Base-by-base conservation (phyloP, 768 basidiomycete species). In the Mycena kentingensis region DNA sequence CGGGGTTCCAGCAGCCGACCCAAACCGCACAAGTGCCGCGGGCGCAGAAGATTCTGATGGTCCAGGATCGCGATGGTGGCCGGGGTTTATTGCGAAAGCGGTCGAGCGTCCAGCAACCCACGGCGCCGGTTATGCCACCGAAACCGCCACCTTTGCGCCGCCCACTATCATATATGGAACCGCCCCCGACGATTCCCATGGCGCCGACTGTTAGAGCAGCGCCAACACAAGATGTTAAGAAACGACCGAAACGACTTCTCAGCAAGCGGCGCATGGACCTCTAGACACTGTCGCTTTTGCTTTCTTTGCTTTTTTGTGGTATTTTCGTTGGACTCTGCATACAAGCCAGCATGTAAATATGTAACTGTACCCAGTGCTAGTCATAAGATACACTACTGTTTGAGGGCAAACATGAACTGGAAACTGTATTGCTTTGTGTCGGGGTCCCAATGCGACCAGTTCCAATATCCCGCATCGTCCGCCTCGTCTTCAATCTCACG, bases 401-500 rank as follows among this genome's bases (percentile, higher is more conserved):
- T 63, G 57, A 86, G 72, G 62, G 87, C 82, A 76, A 94, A 98
- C 85, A 98, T 90, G 77, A 98, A 96, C 72, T 97, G 95, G 78
- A 96, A 95, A 67, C 87, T 92, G 70, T 94, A 96, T 71, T 97
- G 93, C 72, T 98, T 98, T 46, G 94, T 96, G 67, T 99, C 96
- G n/a, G 90, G 85, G 68, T 98, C 97, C 97, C 96, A 98, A 65
- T 98, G 91, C 34, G 95, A 95, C 97, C 97, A 99, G 63, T 91
- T 92, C 89, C 90, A 93, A 60, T 87, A 90, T 15, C 87, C 87
- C 25, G 88, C 89, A 62, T 95, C 93, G 54, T 93, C 88, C 39
- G 90, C 82, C 64, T 93, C 93, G 63, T 96, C 93, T 70, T 98
- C 95, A 55, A 99, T 95, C 71, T 98, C 95, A 45, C 92, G 84